Evolutionary conservation across 805 yeast genomes (phyloP).

Genomic region (Starmerella etchellsii): DNA sequence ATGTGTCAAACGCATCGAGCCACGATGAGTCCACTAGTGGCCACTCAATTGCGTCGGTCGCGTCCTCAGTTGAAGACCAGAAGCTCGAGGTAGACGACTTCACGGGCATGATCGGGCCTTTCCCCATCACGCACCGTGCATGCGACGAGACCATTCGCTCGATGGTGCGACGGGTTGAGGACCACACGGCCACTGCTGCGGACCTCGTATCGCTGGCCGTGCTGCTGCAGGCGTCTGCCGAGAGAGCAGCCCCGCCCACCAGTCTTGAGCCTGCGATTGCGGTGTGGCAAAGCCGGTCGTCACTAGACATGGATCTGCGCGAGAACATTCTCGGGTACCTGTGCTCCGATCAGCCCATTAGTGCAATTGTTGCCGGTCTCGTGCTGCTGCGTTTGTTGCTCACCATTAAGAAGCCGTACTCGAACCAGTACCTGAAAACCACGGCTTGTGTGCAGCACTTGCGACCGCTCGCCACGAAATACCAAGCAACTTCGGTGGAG

Average conservation of each 20-base stretch:
- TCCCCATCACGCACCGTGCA: not conserved
- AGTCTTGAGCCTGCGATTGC: constrained; percentile 3
- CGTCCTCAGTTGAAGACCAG: too few relatives aligned
- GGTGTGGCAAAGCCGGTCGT: constrained; percentile 7
- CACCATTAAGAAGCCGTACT: not conserved
- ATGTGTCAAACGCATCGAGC: too few relatives aligned
- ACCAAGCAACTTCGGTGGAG: constrained; percentile 5
- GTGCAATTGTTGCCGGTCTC: not conserved
- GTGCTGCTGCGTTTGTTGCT: constrained; percentile 8
- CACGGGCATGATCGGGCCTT: not conserved
- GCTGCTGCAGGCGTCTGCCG: constrained; percentile 7
- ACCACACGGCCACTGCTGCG: constrained; percentile 2
- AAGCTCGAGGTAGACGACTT: too few relatives aligned
- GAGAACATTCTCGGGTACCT: constrained; percentile 9
- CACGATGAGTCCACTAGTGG: too few relatives aligned
- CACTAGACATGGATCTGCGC: constrained; percentile 11
- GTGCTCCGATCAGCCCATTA: not conserved
- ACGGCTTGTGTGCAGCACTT: constrained; percentile 13
- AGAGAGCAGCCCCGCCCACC: not conserved
- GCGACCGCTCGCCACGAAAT: constrained; percentile 5
- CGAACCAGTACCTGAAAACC: constrained; percentile 14
- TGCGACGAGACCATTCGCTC: not conserved
- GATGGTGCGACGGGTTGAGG: not conserved
- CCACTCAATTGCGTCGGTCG: too few relatives aligned
- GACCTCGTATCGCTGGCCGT: constrained; percentile 7